Evolutionary conservation across 1,139 yeast species (phyloP), one percentile per base, ranked within the genome.

Genomic region (Candida frijolesensis): DNA sequence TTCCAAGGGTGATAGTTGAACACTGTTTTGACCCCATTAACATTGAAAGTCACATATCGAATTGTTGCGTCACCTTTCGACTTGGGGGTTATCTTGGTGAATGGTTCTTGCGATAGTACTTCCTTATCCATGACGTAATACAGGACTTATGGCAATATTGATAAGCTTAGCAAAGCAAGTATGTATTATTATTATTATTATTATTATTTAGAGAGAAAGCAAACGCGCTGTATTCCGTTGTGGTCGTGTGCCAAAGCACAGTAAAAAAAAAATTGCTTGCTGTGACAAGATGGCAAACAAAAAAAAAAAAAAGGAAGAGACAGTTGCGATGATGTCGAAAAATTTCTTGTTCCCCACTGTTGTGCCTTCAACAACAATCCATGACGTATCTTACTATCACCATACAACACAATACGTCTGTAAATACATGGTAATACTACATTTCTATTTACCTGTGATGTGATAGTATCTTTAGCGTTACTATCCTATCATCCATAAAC

Each of bases 1-100:
- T 82, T 84, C 94, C 96, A 92, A 1, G 97, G 97, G 56, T 84
- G 81, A 62, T 89, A 90, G 60, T 88, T 86, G 63, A 86, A 82
- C 10, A 92, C 68, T 0, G 96, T 90, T 52, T 89, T 83, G 49
- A 85, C 69, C 0, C 97, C 97, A 60, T 94, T 91, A 43, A 92
- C 88, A 63, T 92, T 92, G 73, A 92, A 92, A 1, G 96, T 78
- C 10, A 87, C 72, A 47, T 83, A 72, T 25, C 94, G 68, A 2
- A 74, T 38, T 8, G 61, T 50, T 18, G 47, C 35, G 22, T 45
- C 29, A 10, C 39, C 34, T 22, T 32, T 30, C 11, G 34, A 33
- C 44, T 57, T 57, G 12, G 43, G 35, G 12, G 44, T 46, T 30
- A 57, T 50, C 40, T 50, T 52, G 30, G 50, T 54, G 19, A 59